phyloP scores from a whole-genome alignment of 192 early-diverging fungal species.

The Paraglomus brasilianum region DNA sequence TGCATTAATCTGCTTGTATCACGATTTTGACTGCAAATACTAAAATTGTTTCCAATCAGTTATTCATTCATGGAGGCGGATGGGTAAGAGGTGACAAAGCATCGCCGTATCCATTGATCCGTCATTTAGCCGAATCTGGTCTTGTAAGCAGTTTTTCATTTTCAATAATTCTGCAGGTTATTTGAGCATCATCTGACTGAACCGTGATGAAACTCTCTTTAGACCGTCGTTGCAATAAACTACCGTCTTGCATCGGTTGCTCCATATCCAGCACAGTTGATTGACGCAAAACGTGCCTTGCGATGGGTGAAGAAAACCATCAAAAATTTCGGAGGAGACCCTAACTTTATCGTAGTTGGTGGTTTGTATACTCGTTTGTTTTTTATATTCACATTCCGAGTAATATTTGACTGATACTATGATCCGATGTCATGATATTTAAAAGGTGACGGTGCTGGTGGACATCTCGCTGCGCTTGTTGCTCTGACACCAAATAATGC shows the following conservation, averaged over 20 bases:
- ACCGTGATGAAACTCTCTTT: slow-evolving; percentile 40
- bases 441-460: slow-evolving; percentile 49
- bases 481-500: slow-evolving; percentile 50
- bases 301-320: slow-evolving; percentile 66
- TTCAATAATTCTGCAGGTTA: slow-evolving; percentile 40
- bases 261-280: slow-evolving; percentile 56
- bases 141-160: slow-evolving; percentile 22
- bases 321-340: slow-evolving; percentile 62
- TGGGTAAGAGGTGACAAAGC: slow-evolving; percentile 63
- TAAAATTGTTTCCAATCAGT: slow-evolving; percentile 33
- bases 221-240: slow-evolving; percentile 62
- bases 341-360: slow-evolving; percentile 57
- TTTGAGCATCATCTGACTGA: slow-evolving; percentile 43
- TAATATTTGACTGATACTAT: neutral
- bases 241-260: slow-evolving; percentile 51
- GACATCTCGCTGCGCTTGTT: slow-evolving; percentile 55
- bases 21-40: neutral
- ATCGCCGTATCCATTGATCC: slow-evolving; percentile 23
- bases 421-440: neutral
- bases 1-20: neutral
- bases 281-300: slow-evolving; percentile 67
- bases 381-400: neutral
- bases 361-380: slow-evolving; percentile 30
- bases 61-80: slow-evolving; percentile 66
- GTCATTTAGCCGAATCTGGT: slow-evolving; percentile 24